phyloP scores from a whole-genome alignment of 768 basidiomycete species.

The Leccinum rimulosum region DNA sequence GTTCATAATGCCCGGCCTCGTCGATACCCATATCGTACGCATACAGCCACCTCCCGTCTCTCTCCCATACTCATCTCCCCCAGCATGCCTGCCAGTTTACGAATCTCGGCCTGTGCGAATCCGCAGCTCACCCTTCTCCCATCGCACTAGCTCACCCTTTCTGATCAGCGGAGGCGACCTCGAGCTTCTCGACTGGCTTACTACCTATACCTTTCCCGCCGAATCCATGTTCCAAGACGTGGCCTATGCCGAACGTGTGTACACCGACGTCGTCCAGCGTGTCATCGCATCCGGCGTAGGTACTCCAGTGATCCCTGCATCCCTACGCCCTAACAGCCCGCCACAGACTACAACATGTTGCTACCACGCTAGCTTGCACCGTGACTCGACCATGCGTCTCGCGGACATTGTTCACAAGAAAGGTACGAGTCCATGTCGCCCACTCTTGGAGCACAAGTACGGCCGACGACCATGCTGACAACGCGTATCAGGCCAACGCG shows the following conservation, averaged over 20 bases:
- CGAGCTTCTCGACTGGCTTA: slow-evolving; percentile 87
- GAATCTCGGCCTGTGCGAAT: slow-evolving; percentile 36
- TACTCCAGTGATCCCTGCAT: slow-evolving; percentile 11
- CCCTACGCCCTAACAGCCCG: slow-evolving; percentile 5
- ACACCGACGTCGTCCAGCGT: slow-evolving; percentile 68
- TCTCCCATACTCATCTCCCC: not conserved
- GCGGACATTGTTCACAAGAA: slow-evolving; percentile 67
- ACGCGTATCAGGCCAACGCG: slow-evolving; percentile 62
- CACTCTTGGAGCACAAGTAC: not conserved
- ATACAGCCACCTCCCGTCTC: not conserved
- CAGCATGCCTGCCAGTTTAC: slow-evolving; percentile 43
- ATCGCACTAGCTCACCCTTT: slow-evolving; percentile 3
- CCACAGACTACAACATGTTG: slow-evolving; percentile 87
- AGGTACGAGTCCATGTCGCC: slow-evolving; percentile 36
- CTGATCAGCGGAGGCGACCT: slow-evolving; percentile 70
- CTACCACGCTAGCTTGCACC: slow-evolving; percentile 84
- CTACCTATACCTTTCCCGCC: slow-evolving; percentile 81
- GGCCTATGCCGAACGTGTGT: slow-evolving; percentile 66
- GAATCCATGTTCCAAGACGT: slow-evolving; percentile 74
- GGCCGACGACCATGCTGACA: not conserved
- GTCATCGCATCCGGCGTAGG: slow-evolving; percentile 74
- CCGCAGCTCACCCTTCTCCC: not conserved
- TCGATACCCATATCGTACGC: slow-evolving; percentile 89
- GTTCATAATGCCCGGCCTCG: slow-evolving; percentile 84
- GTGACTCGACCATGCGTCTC: slow-evolving; percentile 75